A percentile compares a stretch with the other conserved stretches of the same genome.
phyloP scores from a whole-genome alignment of 2,329 filamentous ascomycete genomes.

The Didymella exigua region DNA sequence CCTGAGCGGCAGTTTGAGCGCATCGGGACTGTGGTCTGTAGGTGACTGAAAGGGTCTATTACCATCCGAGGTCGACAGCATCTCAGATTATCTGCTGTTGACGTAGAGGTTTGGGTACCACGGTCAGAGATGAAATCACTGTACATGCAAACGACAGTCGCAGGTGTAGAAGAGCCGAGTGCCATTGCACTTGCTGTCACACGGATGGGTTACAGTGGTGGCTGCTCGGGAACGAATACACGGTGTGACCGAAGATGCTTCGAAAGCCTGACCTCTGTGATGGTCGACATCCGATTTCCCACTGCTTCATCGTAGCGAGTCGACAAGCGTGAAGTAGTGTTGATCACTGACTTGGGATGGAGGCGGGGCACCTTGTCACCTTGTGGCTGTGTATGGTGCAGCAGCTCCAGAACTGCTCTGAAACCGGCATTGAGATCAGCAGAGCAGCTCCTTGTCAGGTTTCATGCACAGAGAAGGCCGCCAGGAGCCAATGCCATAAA shows the following conservation, averaged over 20 bases:
- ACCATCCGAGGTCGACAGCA: no score
- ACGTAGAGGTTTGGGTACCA: no score
- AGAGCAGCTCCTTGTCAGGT: neutral
- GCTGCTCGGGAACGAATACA: neutral
- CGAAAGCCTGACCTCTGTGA: neutral
- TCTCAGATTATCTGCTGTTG: no score
- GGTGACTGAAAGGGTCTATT: no score
- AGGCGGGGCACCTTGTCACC: conserved; percentile 5
- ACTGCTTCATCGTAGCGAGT: neutral
- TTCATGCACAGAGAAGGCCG: neutral
- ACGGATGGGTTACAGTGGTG: neutral
- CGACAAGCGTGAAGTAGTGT: neutral
- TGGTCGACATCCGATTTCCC: neutral
- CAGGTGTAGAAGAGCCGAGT: no score
- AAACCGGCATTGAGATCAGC: conserved; percentile 1
- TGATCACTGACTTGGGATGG: neutral
- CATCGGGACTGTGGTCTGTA: no score
- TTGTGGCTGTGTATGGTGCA: conserved; percentile 7
- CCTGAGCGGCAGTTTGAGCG: neutral
- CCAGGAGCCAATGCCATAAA: neutral
- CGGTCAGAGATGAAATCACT: no score
- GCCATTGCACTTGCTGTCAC: neutral
- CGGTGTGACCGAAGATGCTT: neutral
- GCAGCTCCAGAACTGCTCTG: neutral
- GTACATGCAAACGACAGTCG: no score